Conservation (phyloP, 371 early-diverging fungal genomes). For the Batkoa obscura region DNA sequence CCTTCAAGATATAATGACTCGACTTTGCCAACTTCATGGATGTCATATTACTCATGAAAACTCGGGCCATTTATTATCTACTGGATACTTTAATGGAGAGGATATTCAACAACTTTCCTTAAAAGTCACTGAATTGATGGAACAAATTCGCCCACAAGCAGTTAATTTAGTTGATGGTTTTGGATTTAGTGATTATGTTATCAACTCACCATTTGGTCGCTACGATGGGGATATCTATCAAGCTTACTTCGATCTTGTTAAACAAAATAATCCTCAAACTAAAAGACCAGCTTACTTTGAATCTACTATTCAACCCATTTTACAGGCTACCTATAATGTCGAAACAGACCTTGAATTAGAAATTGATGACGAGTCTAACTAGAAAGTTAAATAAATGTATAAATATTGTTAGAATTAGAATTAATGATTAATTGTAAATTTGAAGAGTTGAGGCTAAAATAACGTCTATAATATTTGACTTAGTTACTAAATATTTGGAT, state of each 20-base stretch:
- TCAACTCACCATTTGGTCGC: constrained; percentile 59
- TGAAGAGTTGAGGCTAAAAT: too few relatives aligned
- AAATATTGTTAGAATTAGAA: too few relatives aligned
- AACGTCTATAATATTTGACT: too few relatives aligned
- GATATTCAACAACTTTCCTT: constrained; percentile 27
- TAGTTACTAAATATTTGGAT: too few relatives aligned
- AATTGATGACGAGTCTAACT: constrained; percentile 5
- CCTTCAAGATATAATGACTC: constrained; percentile 20
- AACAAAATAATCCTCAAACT: not conserved
- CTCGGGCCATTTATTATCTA: constrained; percentile 35
- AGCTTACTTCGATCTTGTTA: constrained; percentile 6
- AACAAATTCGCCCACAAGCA: constrained; percentile 42
- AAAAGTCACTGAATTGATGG: constrained; percentile 24
- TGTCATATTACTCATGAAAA: constrained; percentile 41
- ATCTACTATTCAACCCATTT: not conserved
- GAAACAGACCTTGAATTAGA: not conserved
- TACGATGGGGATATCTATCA: constrained; percentile 51
- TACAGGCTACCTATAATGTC: not conserved
- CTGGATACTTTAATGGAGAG: constrained; percentile 22
- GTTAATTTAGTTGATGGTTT: constrained; percentile 57
- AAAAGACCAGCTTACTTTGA: not conserved
- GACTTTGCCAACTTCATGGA: constrained; percentile 31
- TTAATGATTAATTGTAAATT: too few relatives aligned
- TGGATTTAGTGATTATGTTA: constrained; percentile 47
- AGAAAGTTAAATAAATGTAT: too few relatives aligned